A percentile compares a stretch with the other conserved stretches of the same genome.
Evolutionary conservation across 495 filamentous ascomycete species (phyloP).

Genomic region (Pyrenula massariospora): DNA sequence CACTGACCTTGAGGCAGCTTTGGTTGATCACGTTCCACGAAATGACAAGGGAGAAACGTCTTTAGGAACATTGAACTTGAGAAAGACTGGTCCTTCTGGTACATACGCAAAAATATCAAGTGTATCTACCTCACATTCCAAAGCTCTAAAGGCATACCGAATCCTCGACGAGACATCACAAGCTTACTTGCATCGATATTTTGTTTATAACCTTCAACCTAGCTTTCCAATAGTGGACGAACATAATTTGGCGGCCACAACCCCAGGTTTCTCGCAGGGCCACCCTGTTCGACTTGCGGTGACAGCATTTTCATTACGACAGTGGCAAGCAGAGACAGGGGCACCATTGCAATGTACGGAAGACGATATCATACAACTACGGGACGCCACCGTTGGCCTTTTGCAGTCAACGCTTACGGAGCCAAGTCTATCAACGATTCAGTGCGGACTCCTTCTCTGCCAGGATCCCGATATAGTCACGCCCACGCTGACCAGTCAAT

Average conservation of each 20-base stretch:
- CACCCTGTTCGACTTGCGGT: slow-evolving; percentile 78
- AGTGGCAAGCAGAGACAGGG: slow-evolving; percentile 58
- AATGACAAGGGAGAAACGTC: slow-evolving; percentile 29
- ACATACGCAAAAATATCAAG: slow-evolving; percentile 27
- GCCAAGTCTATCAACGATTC: slow-evolving; percentile 86
- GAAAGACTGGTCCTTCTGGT: slow-evolving; percentile 49
- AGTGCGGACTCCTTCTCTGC: slow-evolving; percentile 79
- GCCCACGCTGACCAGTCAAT: slow-evolving; percentile 74
- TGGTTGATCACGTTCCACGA: slow-evolving; percentile 33
- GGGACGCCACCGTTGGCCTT: neutral
- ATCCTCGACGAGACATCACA: slow-evolving; percentile 57
- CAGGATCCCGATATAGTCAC: slow-evolving; percentile 81
- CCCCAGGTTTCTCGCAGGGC: slow-evolving; percentile 64
- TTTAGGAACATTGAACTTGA: slow-evolving; percentile 35
- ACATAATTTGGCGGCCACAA: slow-evolving; percentile 74
- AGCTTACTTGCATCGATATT: slow-evolving; percentile 66
- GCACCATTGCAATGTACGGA: slow-evolving; percentile 57
- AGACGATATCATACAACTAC: slow-evolving; percentile 55
- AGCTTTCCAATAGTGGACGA: slow-evolving; percentile 86
- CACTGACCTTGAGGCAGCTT: slow-evolving; percentile 37
- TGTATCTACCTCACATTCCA: slow-evolving; percentile 69
- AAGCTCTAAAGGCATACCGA: slow-evolving; percentile 20
- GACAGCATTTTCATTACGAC: slow-evolving; percentile 67
- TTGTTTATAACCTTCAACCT: slow-evolving; percentile 80
- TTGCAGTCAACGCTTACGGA: slow-evolving; percentile 53